These are phyloP conservation scores for Teunomyces panamensis DNA, from an alignment of 805 yeast genomes.

Conservation along the genomic window DNA sequence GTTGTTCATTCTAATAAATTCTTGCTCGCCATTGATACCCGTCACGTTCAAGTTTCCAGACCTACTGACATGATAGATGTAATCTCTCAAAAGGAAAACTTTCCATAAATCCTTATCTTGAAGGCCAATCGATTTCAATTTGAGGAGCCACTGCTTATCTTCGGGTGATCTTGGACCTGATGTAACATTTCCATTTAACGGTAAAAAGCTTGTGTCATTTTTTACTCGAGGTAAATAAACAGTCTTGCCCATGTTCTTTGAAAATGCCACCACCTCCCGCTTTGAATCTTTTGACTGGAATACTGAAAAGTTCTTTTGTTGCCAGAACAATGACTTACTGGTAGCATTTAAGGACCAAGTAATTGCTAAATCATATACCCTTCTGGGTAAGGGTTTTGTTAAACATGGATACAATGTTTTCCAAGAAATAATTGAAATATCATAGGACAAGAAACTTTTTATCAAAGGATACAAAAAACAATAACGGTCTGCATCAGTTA, in stretches of 20 bases:
- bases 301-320: conserved; percentile 30
- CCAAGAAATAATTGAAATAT: conserved; percentile 66
- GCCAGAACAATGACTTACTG: conserved; percentile 77
- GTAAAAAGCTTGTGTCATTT: conserved; percentile 8
- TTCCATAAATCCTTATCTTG: conserved; percentile 80
- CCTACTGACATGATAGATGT: conserved; percentile 58
- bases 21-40: neutral
- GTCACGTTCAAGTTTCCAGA: conserved; percentile 3
- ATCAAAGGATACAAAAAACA: conserved; percentile 83
- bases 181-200: conserved; percentile 11
- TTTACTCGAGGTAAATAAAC: conserved; percentile 26
- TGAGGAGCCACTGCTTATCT: conserved; percentile 71
- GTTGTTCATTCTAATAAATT: conserved; percentile 8
- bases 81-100: conserved; percentile 64
- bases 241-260: conserved; percentile 36
- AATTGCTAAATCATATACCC: conserved; percentile 59
- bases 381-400: conserved; percentile 63
- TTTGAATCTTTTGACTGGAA: conserved; percentile 15
- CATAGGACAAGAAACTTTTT: conserved; percentile 73
- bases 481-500: conserved; percentile 74
- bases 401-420: conserved; percentile 63
- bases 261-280: conserved; percentile 21
- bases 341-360: conserved; percentile 69
- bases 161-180: conserved; percentile 49
- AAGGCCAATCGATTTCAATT: conserved; percentile 70